Base-by-base conservation (phyloP, 2,329 filamentous ascomycete genomes). In the Curvularia hawaiiensis region DNA sequence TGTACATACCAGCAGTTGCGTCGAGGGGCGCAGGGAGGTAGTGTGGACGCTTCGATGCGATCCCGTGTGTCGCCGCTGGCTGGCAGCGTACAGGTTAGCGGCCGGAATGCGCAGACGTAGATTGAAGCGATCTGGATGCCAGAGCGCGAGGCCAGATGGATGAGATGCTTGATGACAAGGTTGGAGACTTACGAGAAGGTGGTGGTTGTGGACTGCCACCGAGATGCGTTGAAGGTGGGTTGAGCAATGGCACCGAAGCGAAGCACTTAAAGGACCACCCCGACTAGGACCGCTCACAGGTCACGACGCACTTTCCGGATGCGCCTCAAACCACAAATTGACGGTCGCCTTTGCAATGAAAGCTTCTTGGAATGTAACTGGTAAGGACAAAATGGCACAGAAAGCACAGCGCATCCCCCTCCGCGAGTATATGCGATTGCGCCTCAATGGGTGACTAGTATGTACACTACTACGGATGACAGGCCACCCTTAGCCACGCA, bases 21-120 rank as follows among this genome's bases (percentile, higher is more conserved):
- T 62, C 58, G 60, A 61, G 55, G 54, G 52, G 52, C 63, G 64
- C 62, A 63, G 62, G 67, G 64, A 63, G 63, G 65, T 63, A 61
- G 61, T 61, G 49, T 62, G 58, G 60, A 67, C 60, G 65, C 62
- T 71, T 70, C 65, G 69, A 71, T 68, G 61, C 62, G 62, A 58
- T 71, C 72, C 70, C 71, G 73, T 74, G 64, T 70, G 68, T 69
- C 71, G 71, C 73, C 72, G 73, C 68, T 67, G 60, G 66, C 63
- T 72, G 71, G 55, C 62, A 63, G 62, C 67, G 60, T 64, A 9
- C 66, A 62, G 62, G 73, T 74, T 59, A 75, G 73, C 64, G 64
- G 64, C 54, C 58, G 56, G 51, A 50, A 62, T 65, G 68, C 64
- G 64, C 67, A 67, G 38, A 59, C 58, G 51, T 62, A 51, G 41